Conservation (phyloP, 352 stramenopile species). For the Pythium oligandrum region DNA sequence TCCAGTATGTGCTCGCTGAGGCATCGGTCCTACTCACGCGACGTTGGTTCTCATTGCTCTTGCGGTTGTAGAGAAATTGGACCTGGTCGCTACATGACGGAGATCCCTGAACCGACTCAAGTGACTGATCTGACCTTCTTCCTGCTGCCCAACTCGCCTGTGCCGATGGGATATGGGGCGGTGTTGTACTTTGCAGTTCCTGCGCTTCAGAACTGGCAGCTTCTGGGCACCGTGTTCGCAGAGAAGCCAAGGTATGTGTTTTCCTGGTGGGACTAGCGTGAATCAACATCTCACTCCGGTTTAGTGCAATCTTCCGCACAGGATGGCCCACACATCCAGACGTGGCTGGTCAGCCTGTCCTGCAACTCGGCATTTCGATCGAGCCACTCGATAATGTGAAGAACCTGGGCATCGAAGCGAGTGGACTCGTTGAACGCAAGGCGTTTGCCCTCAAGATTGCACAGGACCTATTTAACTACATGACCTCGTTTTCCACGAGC, state of each 20-base stretch:
- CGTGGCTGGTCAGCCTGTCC: constrained; percentile 23
- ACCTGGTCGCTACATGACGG: constrained; percentile 25
- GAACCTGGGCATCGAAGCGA: constrained; percentile 39
- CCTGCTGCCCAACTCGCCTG: constrained; percentile 32
- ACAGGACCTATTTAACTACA: constrained; percentile 83
- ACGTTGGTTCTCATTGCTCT: constrained; percentile 3
- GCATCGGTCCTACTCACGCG: background rate
- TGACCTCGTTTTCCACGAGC: constrained; percentile 62
- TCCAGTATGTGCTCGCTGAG: constrained; percentile 14
- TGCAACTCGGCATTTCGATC: constrained; percentile 42
- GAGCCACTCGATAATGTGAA: constrained; percentile 37
- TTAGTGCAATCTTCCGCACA: constrained; percentile 33
- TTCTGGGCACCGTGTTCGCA: constrained; percentile 33
- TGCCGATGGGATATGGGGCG: constrained; percentile 28
- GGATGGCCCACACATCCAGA: constrained; percentile 38
- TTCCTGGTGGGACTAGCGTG: background rate
- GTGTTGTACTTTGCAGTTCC: constrained; percentile 42
- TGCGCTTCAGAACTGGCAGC: constrained; percentile 36
- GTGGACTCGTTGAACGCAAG: constrained; percentile 33
- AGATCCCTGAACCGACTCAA: constrained; percentile 28
- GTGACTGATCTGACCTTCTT: constrained; percentile 51
- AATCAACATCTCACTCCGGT: no score
- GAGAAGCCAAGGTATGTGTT: constrained; percentile 23
- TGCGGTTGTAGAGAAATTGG: constrained; percentile 23
- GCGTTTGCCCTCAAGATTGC: constrained; percentile 83